Evolutionary conservation across 768 basidiomycete species (phyloP), one percentile per base, ranked within the genome.

Genomic region (Dacryopinax primogenitus): DNA sequence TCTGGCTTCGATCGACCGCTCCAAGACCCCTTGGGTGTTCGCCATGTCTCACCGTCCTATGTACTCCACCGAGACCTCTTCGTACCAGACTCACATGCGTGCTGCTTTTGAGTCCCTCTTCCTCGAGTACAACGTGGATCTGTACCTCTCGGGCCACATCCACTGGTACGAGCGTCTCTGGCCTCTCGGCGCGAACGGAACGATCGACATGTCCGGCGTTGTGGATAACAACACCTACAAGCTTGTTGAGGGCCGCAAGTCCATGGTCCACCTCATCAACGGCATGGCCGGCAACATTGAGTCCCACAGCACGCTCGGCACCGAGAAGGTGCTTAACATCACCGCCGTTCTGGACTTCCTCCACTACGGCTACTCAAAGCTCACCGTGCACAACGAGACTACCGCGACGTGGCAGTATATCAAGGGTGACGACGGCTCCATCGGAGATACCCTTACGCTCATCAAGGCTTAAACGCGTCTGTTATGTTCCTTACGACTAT

Each of bases 51-150:
- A 73, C 63, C 66, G 69, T 30, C 69, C 69, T 18, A 67, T 67
- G 68, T 69, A 67, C 62, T 36, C 36, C 21, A 58, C 51, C 26
- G 51, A 33, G 65, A 66, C 41, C 30, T 33, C 36, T 18, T 61
- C 44, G 30, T 67, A 58, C 51, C 51, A 58, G 51, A 58, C 51
- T 3, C 51, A 58, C 51, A 58, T 58, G 69, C 68, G 70, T 44
- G 63, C 68, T 30, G 72, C 72, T 0, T 73, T 73, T 64, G 72
- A 73, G 65, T 6, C 65, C 15, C 65, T 72, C 32, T 67, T 72
- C 63, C 66, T 70, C 37, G 66, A 73, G 15, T 61, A 71, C 66
- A 41, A 63, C 13, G 72, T 72, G 36, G 70, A 71, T 45, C 2
- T 64, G 1, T 66, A 65, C 61, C 39, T 66, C 33, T 44, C 63